Conservation (phyloP, 495 filamentous ascomycete genomes). For the Polyplosphaeria fusca region DNA sequence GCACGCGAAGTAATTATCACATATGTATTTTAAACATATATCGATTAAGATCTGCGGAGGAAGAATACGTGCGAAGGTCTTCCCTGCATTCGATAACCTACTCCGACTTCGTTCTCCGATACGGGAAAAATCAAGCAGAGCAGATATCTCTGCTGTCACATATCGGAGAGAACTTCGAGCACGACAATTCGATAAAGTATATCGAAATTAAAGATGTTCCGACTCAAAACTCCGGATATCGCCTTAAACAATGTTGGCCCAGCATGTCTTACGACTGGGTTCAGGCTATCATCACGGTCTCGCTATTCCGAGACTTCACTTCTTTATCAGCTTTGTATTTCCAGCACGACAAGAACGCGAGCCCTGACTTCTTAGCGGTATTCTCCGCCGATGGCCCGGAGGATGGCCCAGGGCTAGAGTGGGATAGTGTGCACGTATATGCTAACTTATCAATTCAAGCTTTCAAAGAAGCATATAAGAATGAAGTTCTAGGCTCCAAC, state of each 20-base stretch:
- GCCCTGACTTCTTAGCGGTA: not conserved
- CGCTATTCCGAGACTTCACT: not conserved
- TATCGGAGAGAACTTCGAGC: not conserved
- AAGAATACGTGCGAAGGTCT: not conserved
- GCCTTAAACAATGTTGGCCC: not conserved
- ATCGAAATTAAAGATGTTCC: not conserved
- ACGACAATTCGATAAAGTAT: not conserved
- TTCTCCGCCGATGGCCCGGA: not conserved
- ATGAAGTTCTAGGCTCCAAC: too few species aligned
- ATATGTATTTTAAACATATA: not conserved
- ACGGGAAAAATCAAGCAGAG: not conserved
- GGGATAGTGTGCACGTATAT: not conserved
- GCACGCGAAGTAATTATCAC: not conserved
- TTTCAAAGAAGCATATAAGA: too few species aligned
- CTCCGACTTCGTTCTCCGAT: not conserved
- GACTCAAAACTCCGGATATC: not conserved
- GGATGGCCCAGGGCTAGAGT: too few species aligned
- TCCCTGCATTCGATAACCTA: not conserved
- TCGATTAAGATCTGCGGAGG: not conserved
- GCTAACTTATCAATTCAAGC: too few species aligned
- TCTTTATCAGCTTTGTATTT: not conserved
- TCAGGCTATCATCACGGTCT: not conserved
- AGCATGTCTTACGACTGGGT: not conserved
- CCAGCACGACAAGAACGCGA: not conserved
- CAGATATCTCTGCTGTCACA: not conserved